Base-by-base conservation (phyloP, 208 protist species). In the Trypanosoma melophagium region DNA sequence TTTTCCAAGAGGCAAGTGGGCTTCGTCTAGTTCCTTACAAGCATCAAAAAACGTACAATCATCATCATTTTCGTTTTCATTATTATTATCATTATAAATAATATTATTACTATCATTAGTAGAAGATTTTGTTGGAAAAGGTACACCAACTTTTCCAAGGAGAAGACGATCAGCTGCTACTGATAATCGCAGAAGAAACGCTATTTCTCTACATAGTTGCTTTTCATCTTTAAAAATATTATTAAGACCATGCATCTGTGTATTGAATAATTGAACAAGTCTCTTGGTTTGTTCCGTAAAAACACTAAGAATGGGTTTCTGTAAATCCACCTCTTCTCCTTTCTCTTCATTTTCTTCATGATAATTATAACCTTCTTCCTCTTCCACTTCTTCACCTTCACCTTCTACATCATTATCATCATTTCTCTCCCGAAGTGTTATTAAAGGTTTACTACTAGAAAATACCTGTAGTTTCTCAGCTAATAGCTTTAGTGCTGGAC, bases 101-200 rank as follows among this genome's bases (percentile, higher is more conserved):
- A 35, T 35, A 35, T 35, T 35, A 35, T 35, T 35, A 35, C 5
- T 35, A 35, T 35, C 28, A 35, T 35, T 5, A 1, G 28, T 35
- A 35, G 16, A 22, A n/a, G 17, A 41, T 17, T 22, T n/a, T 16
- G 45, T 31, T 19, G 41, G 5, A 1, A 40, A 22, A 55, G 44
- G 19, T 14, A 71, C 66, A 52, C 57, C 66, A 31, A 71, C 57
- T 38, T 71, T 71, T 54, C 57, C 49, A 24, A 55, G 38, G 10
- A 71, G 56, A 9, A 71, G 50, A 3, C 35, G 41, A 51, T 71
- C 58, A 3, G 17, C 57, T 35, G 66, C 55, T 51, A 59, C 57
- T 13, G 45, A 57, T 21, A 68, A 42, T 42, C 69, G 60, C 44
- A 74, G 9, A 24, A 63, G 21, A 61, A 74, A 50, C 17, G 60